Evolutionary conservation across 192 early-diverging fungal genomes (phyloP).

Genomic region (Obelidium mucronatum): DNA sequence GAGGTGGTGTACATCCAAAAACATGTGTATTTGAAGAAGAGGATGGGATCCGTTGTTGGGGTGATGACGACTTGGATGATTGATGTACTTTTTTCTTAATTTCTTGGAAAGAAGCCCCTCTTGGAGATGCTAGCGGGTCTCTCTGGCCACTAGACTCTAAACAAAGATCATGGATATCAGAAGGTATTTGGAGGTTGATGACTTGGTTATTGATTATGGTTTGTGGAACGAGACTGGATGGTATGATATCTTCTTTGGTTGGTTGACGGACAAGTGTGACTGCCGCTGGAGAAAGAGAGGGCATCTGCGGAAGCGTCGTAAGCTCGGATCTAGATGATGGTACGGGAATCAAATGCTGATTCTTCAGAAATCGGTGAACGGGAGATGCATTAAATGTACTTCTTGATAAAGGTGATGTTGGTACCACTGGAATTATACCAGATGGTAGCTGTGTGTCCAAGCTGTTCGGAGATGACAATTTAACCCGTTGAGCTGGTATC

Average conservation of each 20-base stretch:
- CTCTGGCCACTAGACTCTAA: too few relatives aligned
- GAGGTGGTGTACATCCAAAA: too few relatives aligned
- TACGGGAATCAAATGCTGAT: background rate
- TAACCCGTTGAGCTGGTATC: too few relatives aligned
- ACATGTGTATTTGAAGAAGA: background rate
- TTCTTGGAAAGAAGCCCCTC: too few relatives aligned
- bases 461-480: background rate
- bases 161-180: background rate
- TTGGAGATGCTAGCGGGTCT: too few relatives aligned
- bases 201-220: constrained; percentile 1
- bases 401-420: background rate
- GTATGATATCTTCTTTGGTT: background rate
- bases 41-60: background rate
- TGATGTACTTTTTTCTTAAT: too few relatives aligned
- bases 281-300: background rate
- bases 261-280: background rate
- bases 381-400: constrained; percentile 11
- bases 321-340: background rate
- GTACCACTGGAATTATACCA: background rate
- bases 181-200: constrained; percentile 16
- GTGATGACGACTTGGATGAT: background rate
- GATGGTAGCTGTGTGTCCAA: background rate
- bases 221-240: background rate
- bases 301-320: background rate
- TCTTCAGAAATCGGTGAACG: background rate